phyloP scores from a whole-genome alignment of 2,329 filamentous ascomycete species.

The Neopestalotiopsis sp. region DNA sequence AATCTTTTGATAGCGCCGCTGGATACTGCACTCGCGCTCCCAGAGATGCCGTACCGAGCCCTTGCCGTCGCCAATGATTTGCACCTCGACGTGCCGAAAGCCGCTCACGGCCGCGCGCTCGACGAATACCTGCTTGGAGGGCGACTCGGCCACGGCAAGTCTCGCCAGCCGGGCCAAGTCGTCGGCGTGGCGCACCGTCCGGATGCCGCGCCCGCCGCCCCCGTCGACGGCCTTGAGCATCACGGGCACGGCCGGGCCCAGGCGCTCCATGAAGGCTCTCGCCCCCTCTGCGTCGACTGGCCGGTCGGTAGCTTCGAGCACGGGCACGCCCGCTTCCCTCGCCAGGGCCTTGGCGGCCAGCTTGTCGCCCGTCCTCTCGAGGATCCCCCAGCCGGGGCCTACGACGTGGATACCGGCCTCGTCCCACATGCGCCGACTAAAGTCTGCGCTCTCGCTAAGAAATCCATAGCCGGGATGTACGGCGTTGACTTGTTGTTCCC shows the following conservation, averaged over 20 bases:
- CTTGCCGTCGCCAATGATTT: constrained; percentile 67
- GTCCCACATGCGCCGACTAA: constrained; percentile 54
- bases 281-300: constrained; percentile 52
- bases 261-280: constrained; percentile 44
- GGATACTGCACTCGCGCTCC: constrained; percentile 72
- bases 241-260: constrained; percentile 48
- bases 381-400: constrained; percentile 59
- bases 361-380: constrained; percentile 45
- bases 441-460: constrained; percentile 65
- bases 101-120: constrained; percentile 66
- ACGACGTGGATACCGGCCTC: constrained; percentile 62
- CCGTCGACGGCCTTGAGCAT: constrained; percentile 68
- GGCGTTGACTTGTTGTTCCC: constrained; percentile 52
- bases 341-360: constrained; percentile 40
- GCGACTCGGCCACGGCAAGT: constrained; percentile 62
- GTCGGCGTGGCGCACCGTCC: constrained; percentile 50
- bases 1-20: constrained; percentile 68
- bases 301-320: constrained; percentile 42
- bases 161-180: constrained; percentile 52
- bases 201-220: constrained; percentile 65
- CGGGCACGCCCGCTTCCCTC: constrained; percentile 47
- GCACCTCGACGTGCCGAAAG: constrained; percentile 66
- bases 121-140: constrained; percentile 61
- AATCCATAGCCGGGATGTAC: constrained; percentile 72
- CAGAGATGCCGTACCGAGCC: constrained; percentile 64